A percentile compares a stretch with the other conserved stretches of the same genome.
phyloP scores from a whole-genome alignment of 2,329 filamentous ascomycete genomes.

The Ceratocystis alfenasii region DNA sequence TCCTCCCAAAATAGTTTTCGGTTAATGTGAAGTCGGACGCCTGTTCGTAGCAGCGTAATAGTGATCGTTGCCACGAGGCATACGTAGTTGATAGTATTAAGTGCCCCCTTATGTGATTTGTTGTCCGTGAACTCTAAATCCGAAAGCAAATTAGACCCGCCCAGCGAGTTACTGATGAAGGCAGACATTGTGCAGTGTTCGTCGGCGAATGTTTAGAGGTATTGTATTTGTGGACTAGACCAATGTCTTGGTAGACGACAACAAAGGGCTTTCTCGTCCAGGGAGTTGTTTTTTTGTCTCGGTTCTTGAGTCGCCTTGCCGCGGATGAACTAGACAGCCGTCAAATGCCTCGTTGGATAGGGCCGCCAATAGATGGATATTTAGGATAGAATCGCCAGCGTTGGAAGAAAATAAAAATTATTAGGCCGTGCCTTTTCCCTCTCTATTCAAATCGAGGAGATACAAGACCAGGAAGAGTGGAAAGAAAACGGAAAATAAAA shows the following conservation, averaged over 20 bases:
- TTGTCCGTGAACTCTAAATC: slow-evolving; percentile 16
- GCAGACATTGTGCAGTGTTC: neutral
- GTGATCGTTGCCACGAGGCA: slow-evolving; percentile 9
- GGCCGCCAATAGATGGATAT: too few species aligned
- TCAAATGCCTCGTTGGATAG: too few species aligned
- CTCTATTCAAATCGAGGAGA: neutral
- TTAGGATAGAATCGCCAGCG: too few species aligned
- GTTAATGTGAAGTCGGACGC: slow-evolving; percentile 13
- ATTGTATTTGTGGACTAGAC: too few species aligned
- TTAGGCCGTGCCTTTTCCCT: neutral
- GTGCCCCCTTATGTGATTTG: neutral
- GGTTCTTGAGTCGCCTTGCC: too few species aligned
- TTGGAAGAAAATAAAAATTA: too few species aligned
- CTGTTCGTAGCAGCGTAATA: slow-evolving; percentile 16
- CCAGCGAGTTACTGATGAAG: neutral
- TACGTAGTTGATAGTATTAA: neutral
- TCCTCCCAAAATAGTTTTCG: slow-evolving; percentile 20
- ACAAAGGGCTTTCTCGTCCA: too few species aligned
- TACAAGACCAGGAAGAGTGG: neutral
- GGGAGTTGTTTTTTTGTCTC: too few species aligned
- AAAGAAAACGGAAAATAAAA: neutral
- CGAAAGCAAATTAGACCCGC: slow-evolving; percentile 5
- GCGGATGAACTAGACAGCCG: too few species aligned
- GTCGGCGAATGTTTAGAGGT: neutral
- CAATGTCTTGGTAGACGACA: too few species aligned